These are phyloP conservation scores for Typha latifolia DNA, from an alignment of 176 grass and related monocot species.

Conservation along the genomic window DNA sequence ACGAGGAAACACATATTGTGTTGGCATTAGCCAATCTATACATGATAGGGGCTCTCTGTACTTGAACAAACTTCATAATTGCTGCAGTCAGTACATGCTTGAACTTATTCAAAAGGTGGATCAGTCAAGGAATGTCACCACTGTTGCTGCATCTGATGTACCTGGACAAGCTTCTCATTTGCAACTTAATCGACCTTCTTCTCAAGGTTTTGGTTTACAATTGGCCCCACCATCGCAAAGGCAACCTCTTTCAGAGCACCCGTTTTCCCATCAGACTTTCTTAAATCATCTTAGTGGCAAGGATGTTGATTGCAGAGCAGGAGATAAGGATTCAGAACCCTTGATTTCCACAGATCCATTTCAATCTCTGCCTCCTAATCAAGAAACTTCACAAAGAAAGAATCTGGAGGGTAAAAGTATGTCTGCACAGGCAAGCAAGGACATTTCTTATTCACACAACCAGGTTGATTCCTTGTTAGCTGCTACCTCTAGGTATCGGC, in stretches of 20 bases:
- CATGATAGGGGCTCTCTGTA: background rate
- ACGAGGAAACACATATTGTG: background rate
- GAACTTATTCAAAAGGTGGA: constrained; percentile 25
- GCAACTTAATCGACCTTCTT: constrained; percentile 12
- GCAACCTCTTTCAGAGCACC: constrained; percentile 1
- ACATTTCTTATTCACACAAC: background rate
- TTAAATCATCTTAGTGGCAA: background rate
- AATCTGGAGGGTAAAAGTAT: constrained; percentile 6
- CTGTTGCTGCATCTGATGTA: background rate
- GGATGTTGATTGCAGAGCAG: background rate
- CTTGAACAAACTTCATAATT: background rate
- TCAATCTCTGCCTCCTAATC: background rate
- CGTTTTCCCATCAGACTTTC: background rate
- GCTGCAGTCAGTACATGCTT: constrained; percentile 23
- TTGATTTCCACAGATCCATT: background rate
- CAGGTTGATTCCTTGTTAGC: background rate
- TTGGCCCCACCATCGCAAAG: constrained; percentile 25
- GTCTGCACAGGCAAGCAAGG: constrained; percentile 3
- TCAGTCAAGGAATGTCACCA: constrained; percentile 8
- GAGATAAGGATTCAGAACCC: background rate
- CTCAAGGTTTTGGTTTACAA: constrained; percentile 4
- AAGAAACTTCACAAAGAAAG: constrained; percentile 13
- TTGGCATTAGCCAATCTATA: background rate
- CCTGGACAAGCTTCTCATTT: background rate
- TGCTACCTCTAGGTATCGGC: background rate